These are phyloP conservation scores for Cutaneotrichosporon sp. DNA, from an alignment of 1,284 basidiomycete species.

Conservation along the genomic window DNA sequence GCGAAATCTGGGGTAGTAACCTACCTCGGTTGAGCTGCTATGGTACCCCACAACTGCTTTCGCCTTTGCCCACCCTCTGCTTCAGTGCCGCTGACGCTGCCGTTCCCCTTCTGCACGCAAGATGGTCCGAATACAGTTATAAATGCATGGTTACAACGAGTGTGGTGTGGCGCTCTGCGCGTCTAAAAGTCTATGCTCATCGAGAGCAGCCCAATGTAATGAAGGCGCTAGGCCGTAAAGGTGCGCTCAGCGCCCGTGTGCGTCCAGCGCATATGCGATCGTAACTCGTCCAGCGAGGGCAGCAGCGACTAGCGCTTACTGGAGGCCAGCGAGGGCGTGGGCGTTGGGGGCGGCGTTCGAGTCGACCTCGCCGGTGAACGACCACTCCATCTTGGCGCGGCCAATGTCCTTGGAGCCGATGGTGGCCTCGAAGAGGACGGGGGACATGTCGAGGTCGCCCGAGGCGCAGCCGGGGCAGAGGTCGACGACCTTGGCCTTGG, in stretches of 20 bases:
- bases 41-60: too few species aligned
- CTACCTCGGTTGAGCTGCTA: too few species aligned
- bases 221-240: neutral
- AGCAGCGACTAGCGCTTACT: neutral
- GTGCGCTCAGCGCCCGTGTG: neutral
- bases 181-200: neutral
- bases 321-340: conserved; percentile 2
- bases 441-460: conserved; percentile 57
- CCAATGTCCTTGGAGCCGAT: conserved; percentile 42
- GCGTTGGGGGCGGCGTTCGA: neutral
- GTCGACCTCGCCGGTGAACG: neutral
- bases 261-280: neutral
- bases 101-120: too few species aligned
- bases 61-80: too few species aligned
- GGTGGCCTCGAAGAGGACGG: conserved; percentile 53
- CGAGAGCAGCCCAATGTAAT: neutral
- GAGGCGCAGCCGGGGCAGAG: conserved; percentile 52
- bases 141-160: neutral
- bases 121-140: neutral
- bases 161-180: neutral
- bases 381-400: conserved; percentile 3
- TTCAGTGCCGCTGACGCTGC: too few species aligned
- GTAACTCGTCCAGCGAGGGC: neutral
- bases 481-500: conserved; percentile 66
- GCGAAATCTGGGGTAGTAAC: too few species aligned